These are phyloP conservation scores for Pyrenophora graminea DNA, from an alignment of 2,329 filamentous ascomycete species.

Conservation along the genomic window DNA sequence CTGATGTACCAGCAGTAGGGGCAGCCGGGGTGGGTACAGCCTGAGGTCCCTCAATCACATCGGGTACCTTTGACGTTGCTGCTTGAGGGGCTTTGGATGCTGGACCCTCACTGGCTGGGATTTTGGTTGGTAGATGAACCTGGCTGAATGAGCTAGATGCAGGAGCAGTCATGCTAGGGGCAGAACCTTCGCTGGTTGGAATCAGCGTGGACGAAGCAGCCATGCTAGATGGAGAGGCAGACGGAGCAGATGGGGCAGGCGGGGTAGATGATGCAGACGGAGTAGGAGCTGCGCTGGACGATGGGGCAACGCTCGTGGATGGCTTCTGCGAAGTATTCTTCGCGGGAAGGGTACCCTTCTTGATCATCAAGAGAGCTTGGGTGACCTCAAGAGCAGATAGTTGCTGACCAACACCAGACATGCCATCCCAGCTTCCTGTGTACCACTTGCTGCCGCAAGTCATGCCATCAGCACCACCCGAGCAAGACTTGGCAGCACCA, in stretches of 20 bases:
- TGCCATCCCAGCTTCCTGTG: slow-evolving; percentile 48
- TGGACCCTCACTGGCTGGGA: slow-evolving; percentile 7
- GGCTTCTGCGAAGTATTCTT: slow-evolving; percentile 31
- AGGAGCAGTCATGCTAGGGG: slow-evolving; percentile 2
- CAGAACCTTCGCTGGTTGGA: slow-evolving; percentile 9
- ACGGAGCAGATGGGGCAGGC: not conserved
- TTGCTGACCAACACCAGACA: slow-evolving; percentile 51
- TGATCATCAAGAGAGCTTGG: slow-evolving; percentile 48
- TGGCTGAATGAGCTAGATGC: slow-evolving; percentile 4
- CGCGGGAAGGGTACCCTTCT: slow-evolving; percentile 35
- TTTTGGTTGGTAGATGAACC: slow-evolving; percentile 2
- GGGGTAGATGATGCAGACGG: not conserved
- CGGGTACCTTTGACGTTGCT: slow-evolving; percentile 11
- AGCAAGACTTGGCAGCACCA: slow-evolving; percentile 51
- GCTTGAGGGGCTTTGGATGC: not conserved
- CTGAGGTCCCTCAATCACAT: slow-evolving; percentile 2
- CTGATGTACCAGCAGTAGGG: not conserved
- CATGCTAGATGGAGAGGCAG: slow-evolving; percentile 10
- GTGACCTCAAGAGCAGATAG: slow-evolving; percentile 52
- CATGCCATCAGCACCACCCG: slow-evolving; percentile 45
- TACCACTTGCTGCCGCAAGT: slow-evolving; percentile 55
- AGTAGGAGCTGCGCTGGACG: slow-evolving; percentile 22
- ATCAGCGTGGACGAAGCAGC: not conserved
- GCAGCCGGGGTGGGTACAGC: slow-evolving; percentile 3
- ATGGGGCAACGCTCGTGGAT: slow-evolving; percentile 16